Evolutionary conservation across 192 early-diverging fungal genomes (phyloP), one percentile per base, ranked within the genome.

Genomic region (Umbelopsis sp.): DNA sequence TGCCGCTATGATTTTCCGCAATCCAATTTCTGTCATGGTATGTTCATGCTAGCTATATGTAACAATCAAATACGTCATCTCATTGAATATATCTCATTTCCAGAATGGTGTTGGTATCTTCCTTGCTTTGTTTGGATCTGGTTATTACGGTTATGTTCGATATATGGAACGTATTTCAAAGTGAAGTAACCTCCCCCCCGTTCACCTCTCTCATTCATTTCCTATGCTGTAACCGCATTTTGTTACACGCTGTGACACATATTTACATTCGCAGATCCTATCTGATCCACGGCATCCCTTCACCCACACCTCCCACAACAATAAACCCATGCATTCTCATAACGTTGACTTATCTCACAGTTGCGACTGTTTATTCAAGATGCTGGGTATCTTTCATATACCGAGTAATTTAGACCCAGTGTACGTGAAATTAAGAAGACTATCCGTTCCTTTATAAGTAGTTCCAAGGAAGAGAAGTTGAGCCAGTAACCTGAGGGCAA

Each of bases 21-120:
- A 90, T 81, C 83, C 83, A 17, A 88, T 90, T 52, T 82, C 88
- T 10, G 74, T 74, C 29, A 77, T 87, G 83, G 87, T 89, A 83
- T 68, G 80, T 56, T 6, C 1, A n/a, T 49, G 8, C 20, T n/a
- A n/a, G 2, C 14, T 47, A 59, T 32, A 34, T 53, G 21, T 53
- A 53, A 53, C 51, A 32, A 17, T 36, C 34, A 71, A 25, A 31
- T 62, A 2, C 31, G 17, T 34, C 12, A 62, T 34, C 26, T 34
- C 16, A 20, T 17, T 17, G n/a, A 4, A 16, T 7, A 4, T 16
- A 49, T 17, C 34, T 20, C 2, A 47, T 70, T 16, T 70, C 9
- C 76, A 88, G 87, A 87, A 87, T 68, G 86, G 75, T 25, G 70
- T 83, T 49, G 86, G 87, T 53, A 89, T 87, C 71, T 65, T 85